Percentiles rank a stretch among this genome's conserved stretches.
Evolutionary conservation across 2,329 filamentous ascomycete genomes (phyloP).

Genomic region (Sporothrix variecibatus): DNA sequence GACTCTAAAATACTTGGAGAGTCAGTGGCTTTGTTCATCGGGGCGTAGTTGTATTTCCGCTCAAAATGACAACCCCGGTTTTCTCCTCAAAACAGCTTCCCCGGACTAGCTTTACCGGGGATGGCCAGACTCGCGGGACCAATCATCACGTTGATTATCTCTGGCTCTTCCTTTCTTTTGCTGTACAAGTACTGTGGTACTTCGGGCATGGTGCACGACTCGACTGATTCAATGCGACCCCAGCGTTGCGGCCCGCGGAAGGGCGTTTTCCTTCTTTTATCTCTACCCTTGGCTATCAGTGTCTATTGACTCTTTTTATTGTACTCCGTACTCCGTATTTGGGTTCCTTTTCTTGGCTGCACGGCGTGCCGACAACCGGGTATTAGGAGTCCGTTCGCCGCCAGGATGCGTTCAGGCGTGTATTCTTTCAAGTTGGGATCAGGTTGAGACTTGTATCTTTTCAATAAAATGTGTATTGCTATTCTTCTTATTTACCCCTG

Average conservation of each 20-base stretch:
- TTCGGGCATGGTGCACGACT: neutral
- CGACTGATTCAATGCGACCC: neutral
- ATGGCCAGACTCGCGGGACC: neutral
- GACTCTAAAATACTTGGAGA: neutral
- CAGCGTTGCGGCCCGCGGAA: neutral
- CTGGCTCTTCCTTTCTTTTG: neutral
- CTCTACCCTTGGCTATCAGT: neutral
- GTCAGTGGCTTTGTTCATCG: neutral
- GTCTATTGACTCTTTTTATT: neutral
- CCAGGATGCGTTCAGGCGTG: neutral
- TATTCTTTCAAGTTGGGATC: neutral
- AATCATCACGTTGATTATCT: neutral
- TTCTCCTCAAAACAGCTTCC: neutral
- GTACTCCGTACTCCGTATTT: too few relatives aligned
- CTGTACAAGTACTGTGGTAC: too few relatives aligned
- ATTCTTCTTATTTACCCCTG: neutral
- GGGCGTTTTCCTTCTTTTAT: neutral
- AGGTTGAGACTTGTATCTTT: neutral
- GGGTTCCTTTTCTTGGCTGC: neutral
- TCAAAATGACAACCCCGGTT: neutral
- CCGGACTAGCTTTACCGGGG: conserved; percentile 9
- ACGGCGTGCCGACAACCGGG: conserved; percentile 6
- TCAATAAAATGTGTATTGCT: neutral
- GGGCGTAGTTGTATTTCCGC: neutral
- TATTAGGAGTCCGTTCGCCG: neutral